Base-by-base conservation (phyloP, 2,329 filamentous ascomycete species). In the Aspergillus chevalieri region DNA sequence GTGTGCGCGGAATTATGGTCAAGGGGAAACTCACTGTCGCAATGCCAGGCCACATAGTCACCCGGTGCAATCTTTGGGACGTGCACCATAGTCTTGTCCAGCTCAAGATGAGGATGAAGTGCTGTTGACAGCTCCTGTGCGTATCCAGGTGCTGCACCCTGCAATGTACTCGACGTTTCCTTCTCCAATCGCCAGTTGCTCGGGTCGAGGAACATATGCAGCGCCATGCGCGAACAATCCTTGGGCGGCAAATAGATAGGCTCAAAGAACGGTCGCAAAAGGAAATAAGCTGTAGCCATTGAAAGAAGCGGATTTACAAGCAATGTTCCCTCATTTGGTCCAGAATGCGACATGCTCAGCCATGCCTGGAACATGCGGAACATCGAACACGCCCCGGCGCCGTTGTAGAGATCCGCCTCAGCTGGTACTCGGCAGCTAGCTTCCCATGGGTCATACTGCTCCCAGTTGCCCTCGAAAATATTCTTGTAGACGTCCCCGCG, bases 291-390 rank as follows among this genome's bases (percentile, higher is more conserved):
- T 0, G 85, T 90, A 0, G 86, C 79, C 45, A 85, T 77, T 56
- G 80, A 78, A 36, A 90, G 69, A 15, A 91, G 70, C 0, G 89
- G 89, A 60, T 89, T 88, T 1, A 93, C 85, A 34, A 86, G 74
- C 45, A 94, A 69, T 0, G 88, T 91, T 0, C 89, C 89, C 70
- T 92, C 81, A 12, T 75, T 74, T 0, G 87, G 85, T 0, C 77
- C 80, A 0, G 81, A 83, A 4, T 72, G 70, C 53, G 83, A 87
- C 75, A 94, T 82, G 51, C 53, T 39, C 47, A 94, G 66, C 89
- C 89, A 95, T 22, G 88, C 89, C 70, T 95, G 89, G 65, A 86
- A 89, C 77, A 87, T 84, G 41, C 89, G 79, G 70, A 93, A 92
- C 71, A 87, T 86, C 46, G 78, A 83, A 68, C 87, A 92, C 0